Evolutionary conservation across 2,329 filamentous ascomycete genomes (phyloP), one percentile per base, ranked within the genome.

Genomic region (Emmonsiellopsis sp.): DNA sequence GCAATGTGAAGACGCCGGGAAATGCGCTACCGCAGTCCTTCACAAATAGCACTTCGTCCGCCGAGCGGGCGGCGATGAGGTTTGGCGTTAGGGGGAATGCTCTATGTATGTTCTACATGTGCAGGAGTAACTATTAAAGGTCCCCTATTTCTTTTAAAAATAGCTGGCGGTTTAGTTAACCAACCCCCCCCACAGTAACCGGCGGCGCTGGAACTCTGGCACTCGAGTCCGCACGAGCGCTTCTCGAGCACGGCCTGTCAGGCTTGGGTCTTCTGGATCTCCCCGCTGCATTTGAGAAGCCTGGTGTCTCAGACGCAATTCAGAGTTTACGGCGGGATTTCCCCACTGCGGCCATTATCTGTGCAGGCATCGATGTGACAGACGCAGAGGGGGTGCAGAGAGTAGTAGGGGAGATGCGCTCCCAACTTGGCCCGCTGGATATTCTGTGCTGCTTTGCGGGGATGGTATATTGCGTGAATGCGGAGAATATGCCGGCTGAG

Each of bases 381-480:
- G 74, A 79, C 45, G 75, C 75, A 35, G 66, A 64, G 1, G 60
- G 48, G 6, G 57, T 68, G 26, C 44, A 56, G n/a, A 54, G 50
- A 2, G 63, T 62, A 2, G 57, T 61, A 1, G 45, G 57, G 31
- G 47, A 46, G 4, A 59, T 62, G 6, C 52, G 55, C 3, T 51
- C 55, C 0, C 40, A 67, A 1, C 69, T 84, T 2, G 80, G 80
- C 1, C 69, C 70, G 15, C 63, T 86, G 2, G 73, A 80, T 55
- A 77, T 79, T 43, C 69, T 86, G 1, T 75, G 81, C 58, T 83
- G 80, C 59, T 86, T 87, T 61, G 86, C 84, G 0, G 86, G 86
- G 5, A 77, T 89, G 0, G 86, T 88, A 0, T 77, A 76, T 38
- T 85, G 80, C 58, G 73, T 76, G 0, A 78, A 81, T 56, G 80